Base-by-base conservation (phyloP, 768 basidiomycete species). In the Lanmaoa pseudosensibilis region DNA sequence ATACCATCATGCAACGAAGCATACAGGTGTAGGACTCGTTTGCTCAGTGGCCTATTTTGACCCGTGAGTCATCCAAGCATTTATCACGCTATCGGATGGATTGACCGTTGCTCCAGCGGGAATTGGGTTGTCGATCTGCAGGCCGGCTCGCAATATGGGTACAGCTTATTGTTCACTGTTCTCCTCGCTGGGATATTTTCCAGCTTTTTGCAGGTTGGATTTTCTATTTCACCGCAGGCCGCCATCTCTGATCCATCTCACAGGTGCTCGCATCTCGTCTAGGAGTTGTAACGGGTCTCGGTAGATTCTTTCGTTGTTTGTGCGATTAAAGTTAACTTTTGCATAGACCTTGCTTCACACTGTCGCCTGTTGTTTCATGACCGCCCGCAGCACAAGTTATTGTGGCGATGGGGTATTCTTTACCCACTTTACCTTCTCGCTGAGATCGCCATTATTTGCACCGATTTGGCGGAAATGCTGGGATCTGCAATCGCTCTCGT, bases 121-220 rank as follows among this genome's bases (percentile, higher is more conserved):
- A 95, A 94, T 66, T 94, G 92, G 93, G 84, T 88, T 18, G 92
- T 94, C 16, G 93, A 94, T 74, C 75, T 95, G 9, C 87, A 91
- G 71, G 93, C 93, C 1, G 93, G 93, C 11, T 88, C 89, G 19
- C 70, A 85, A 54, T 95, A 81, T 68, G 94, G 95, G 1, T 97
- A 96, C 73, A 83, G 82, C 57, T 78, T 95, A 15, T 80, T 98
- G 32, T 95, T 96, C 72, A 78, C 92, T 16, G 86, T 98, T 12
- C 79, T 97, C 7, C 69, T 97, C 19, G 78, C 94, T 2, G 93
- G 93, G 11, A 60, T 95, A 9, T 85, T 91, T 53, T 94, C 92
- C 16, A 87, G 89, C 2, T 84, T 90, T 59, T 77, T 94, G 16
- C 95, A 97, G 82, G 89, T 69, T 18, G 33, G 23, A 36, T 18